Conservation (phyloP, 345 rosid species). For the Firmiana major region DNA sequence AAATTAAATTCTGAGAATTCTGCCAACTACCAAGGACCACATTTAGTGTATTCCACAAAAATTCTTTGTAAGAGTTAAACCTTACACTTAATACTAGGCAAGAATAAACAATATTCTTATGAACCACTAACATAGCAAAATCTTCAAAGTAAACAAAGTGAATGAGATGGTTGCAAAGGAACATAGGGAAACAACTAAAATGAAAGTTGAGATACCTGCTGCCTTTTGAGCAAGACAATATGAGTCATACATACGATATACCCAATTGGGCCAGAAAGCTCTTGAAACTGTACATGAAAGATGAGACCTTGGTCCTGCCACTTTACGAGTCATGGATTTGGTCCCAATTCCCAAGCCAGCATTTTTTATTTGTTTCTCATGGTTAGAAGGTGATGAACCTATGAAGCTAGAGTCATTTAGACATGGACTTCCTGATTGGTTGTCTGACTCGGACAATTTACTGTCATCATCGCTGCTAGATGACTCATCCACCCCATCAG, state of each 20-base stretch:
- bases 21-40: not conserved
- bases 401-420: conserved; percentile 25
- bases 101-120: not conserved
- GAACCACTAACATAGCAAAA: not conserved
- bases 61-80: not conserved
- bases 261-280: conserved; percentile 92
- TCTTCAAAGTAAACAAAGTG: not conserved
- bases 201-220: conserved; percentile 55
- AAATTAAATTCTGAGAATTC: not conserved
- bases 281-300: conserved; percentile 46
- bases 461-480: conserved; percentile 70
- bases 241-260: conserved; percentile 78
- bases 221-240: conserved; percentile 81
- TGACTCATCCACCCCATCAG: conserved; percentile 45
- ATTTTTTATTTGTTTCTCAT: conserved; percentile 23
- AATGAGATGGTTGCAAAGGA: conserved; percentile 7
- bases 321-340: conserved; percentile 29
- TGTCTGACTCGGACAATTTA: conserved; percentile 30
- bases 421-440: conserved; percentile 28
- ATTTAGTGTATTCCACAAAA: not conserved
- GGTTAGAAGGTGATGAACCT: conserved; percentile 26
- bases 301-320: conserved; percentile 34
- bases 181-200: not conserved
- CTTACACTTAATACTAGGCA: not conserved
- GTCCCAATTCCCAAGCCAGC: conserved; percentile 26